Conservation (phyloP, 2,329 filamentous ascomycete species). For the Epichloe baconii region DNA sequence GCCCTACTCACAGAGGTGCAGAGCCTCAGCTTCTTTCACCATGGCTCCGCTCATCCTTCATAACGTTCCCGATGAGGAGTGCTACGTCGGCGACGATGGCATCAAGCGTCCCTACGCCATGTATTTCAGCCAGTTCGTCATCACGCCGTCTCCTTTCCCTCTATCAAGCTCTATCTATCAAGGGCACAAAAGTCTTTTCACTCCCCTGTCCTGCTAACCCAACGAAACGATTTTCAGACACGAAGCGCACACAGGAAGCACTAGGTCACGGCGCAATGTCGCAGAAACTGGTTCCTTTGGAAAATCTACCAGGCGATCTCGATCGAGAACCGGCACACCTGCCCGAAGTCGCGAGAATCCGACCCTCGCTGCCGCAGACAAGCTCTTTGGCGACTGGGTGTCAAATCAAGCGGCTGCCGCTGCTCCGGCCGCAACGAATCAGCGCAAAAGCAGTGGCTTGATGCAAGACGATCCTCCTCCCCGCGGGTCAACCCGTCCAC, state of each 20-base stretch:
- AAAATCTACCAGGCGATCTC: constrained; percentile 50
- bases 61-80: constrained; percentile 55
- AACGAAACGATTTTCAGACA: constrained; percentile 25
- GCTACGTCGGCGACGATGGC: constrained; percentile 53
- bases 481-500: constrained; percentile 24
- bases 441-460: constrained; percentile 24
- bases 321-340: constrained; percentile 47
- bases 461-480: constrained; percentile 26
- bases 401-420: constrained; percentile 30
- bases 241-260: constrained; percentile 35
- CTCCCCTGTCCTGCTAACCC: neutral
- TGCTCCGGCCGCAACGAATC: constrained; percentile 12
- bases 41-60: constrained; percentile 57
- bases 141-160: neutral
- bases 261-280: constrained; percentile 38
- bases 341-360: constrained; percentile 45
- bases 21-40: neutral
- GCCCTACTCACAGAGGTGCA: neutral
- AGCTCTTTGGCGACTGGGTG: constrained; percentile 47
- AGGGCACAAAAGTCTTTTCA: constrained; percentile 2
- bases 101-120: constrained; percentile 53
- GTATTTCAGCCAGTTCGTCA: constrained; percentile 47
- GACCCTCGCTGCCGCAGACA: constrained; percentile 47
- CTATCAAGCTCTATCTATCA: constrained; percentile 1
- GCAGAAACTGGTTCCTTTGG: constrained; percentile 53